Conservation (phyloP, 495 filamentous ascomycete species). For the Penicillium odoratum region DNA sequence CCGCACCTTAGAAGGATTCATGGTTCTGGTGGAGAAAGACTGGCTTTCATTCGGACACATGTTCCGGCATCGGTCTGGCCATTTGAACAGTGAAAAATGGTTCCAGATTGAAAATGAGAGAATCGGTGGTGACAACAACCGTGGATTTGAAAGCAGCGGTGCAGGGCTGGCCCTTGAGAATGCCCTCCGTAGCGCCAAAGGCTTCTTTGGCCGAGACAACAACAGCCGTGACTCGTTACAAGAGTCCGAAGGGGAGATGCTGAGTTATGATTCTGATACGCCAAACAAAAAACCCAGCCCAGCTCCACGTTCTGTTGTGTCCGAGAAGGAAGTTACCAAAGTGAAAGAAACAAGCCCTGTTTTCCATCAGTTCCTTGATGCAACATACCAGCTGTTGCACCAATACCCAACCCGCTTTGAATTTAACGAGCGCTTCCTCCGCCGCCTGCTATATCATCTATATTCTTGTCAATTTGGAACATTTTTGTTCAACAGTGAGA, state of each 20-base stretch:
- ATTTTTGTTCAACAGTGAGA: constrained; percentile 94
- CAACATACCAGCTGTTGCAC: constrained; percentile 84
- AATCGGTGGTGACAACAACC: constrained; percentile 47
- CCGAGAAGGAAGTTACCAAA: constrained; percentile 60
- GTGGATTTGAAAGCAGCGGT: constrained; percentile 53
- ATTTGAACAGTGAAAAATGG: constrained; percentile 90
- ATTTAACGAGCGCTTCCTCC: constrained; percentile 93
- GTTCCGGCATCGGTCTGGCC: constrained; percentile 87
- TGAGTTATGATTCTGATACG: constrained; percentile 51
- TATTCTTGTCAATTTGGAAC: constrained; percentile 97
- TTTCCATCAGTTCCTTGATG: constrained; percentile 98
- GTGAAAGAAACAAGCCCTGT: constrained; percentile 90
- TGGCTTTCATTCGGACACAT: constrained; percentile 98
- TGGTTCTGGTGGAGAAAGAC: constrained; percentile 94
- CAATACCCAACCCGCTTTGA: constrained; percentile 93
- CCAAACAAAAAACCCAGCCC: constrained; percentile 45
- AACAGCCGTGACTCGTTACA: constrained; percentile 61
- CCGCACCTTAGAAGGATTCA: constrained; percentile 92
- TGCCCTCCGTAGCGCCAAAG: constrained; percentile 81
- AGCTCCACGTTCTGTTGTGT: constrained; percentile 34
- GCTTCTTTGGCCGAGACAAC: constrained; percentile 83
- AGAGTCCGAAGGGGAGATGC: constrained; percentile 62
- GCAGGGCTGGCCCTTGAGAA: constrained; percentile 80
- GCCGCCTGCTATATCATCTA: constrained; percentile 87
- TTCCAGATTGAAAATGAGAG: constrained; percentile 78